Percentiles rank a stretch among this genome's conserved stretches.
Evolutionary conservation across 352 stramenopile genomes (phyloP).

Genomic region (Phytophthora megakarya): DNA sequence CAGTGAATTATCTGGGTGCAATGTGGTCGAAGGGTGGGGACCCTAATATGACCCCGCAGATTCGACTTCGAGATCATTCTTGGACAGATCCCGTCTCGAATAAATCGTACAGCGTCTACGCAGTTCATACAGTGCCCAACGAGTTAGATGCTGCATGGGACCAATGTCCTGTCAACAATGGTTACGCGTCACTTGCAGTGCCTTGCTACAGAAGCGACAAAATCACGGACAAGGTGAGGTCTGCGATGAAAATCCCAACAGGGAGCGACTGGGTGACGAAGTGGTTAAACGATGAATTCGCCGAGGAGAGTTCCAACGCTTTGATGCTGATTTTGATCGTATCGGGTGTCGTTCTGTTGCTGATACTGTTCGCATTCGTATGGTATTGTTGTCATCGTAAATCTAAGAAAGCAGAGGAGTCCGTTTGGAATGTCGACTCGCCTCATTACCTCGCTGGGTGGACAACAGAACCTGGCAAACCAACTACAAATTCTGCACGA

Average conservation of each 20-base stretch:
- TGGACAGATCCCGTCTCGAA: conserved; percentile 27
- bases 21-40: conserved; percentile 36
- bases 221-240: conserved; percentile 2
- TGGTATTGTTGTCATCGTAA: background rate
- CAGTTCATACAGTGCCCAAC: conserved; percentile 19
- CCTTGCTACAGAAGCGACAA: conserved; percentile 15
- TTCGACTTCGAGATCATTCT: conserved; percentile 27
- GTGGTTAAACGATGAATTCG: conserved; percentile 22
- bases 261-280: conserved; percentile 20
- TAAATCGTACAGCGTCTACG: conserved; percentile 26
- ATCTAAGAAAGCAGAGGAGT: background rate
- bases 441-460: background rate
- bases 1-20: conserved; percentile 8
- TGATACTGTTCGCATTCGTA: background rate
- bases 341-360: background rate
- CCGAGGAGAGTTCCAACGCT: background rate
- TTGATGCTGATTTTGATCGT: conserved; percentile 7
- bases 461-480: background rate
- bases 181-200: conserved; percentile 24
- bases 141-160: conserved; percentile 13
- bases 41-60: conserved; percentile 12
- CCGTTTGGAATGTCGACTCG: background rate
- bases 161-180: conserved; percentile 15
- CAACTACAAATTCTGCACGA: background rate
- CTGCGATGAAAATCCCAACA: conserved; percentile 8